phyloP scores from a whole-genome alignment of 306 rosid genomes.

The Datisca glomerata region DNA sequence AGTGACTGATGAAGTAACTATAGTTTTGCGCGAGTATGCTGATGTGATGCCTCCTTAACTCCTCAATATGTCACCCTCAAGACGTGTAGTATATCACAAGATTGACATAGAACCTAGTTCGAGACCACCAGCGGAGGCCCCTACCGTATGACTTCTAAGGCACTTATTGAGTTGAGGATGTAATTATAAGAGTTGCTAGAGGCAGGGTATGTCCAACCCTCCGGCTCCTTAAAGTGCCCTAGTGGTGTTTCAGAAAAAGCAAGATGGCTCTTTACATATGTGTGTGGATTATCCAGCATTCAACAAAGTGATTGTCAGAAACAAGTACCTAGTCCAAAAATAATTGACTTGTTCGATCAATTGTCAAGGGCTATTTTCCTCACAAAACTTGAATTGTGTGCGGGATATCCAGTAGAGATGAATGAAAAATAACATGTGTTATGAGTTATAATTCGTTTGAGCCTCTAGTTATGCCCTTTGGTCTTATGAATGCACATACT shows the following conservation, averaged over 20 bases:
- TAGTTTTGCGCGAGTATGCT: neutral
- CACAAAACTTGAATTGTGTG: neutral
- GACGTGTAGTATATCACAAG: neutral
- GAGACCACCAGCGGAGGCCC: neutral
- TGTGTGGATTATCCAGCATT: neutral
- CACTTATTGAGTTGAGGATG: neutral
- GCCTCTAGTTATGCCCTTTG: neutral
- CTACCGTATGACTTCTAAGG: neutral
- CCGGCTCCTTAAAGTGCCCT: neutral
- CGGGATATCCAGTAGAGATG: neutral
- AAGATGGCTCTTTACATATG: neutral
- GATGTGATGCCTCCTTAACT: slow-evolving; percentile 1
- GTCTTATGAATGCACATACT: neutral
- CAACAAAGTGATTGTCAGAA: neutral
- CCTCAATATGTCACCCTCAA: neutral
- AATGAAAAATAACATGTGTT: neutral
- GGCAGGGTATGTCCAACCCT: neutral
- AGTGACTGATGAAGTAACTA: neutral
- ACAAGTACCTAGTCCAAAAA: neutral
- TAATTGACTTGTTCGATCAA: neutral
- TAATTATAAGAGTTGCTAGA: neutral
- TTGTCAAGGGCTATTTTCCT: neutral
- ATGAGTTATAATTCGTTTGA: neutral
- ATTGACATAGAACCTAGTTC: neutral
- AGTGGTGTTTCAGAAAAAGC: neutral